Evolutionary conservation across 1,284 basidiomycete species (phyloP).

Genomic region (Limonomyces culmigenus): DNA sequence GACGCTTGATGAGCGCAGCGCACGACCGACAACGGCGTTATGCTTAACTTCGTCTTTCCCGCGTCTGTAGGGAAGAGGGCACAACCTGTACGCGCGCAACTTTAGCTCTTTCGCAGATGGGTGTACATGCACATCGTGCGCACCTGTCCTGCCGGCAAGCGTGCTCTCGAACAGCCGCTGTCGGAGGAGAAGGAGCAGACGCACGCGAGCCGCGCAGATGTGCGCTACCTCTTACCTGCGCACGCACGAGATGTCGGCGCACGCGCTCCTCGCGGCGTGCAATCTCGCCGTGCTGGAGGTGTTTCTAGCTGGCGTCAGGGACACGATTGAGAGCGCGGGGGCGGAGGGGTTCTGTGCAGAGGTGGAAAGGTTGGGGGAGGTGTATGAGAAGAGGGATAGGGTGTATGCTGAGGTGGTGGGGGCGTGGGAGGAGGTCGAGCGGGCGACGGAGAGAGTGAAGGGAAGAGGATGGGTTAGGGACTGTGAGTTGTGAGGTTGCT

Average conservation of each 20-base stretch:
- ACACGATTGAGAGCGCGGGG: conserved; percentile 15
- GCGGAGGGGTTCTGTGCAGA: conserved; percentile 24
- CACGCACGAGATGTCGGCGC: conserved; percentile 77
- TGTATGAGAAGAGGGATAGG: conserved; percentile 29
- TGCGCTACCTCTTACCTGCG: conserved; percentile 72
- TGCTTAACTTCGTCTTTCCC: conserved; percentile 54
- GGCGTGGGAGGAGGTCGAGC: conserved; percentile 47
- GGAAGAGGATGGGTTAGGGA: too few relatives aligned
- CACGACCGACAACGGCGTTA: conserved; percentile 49
- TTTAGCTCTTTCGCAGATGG: conserved; percentile 30
- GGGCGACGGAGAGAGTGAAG: conserved; percentile 39
- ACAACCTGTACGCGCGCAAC: conserved; percentile 57
- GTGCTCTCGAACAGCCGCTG: conserved; percentile 29
- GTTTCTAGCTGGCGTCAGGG: conserved; percentile 44
- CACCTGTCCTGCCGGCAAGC: conserved; percentile 24
- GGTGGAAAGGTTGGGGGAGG: conserved; percentile 27
- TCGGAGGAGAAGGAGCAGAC: conserved; percentile 10
- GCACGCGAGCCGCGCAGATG: conserved; percentile 49
- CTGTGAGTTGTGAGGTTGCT: too few relatives aligned
- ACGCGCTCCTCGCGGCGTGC: conserved; percentile 54
- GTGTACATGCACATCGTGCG: conserved; percentile 44
- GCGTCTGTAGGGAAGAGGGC: conserved; percentile 25
- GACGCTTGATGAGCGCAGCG: conserved; percentile 54
- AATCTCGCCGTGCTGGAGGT: conserved; percentile 48
- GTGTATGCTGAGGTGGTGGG: conserved; percentile 33